Base-by-base conservation (phyloP, 805 yeast genomes). In the Saturnispora diversa region DNA sequence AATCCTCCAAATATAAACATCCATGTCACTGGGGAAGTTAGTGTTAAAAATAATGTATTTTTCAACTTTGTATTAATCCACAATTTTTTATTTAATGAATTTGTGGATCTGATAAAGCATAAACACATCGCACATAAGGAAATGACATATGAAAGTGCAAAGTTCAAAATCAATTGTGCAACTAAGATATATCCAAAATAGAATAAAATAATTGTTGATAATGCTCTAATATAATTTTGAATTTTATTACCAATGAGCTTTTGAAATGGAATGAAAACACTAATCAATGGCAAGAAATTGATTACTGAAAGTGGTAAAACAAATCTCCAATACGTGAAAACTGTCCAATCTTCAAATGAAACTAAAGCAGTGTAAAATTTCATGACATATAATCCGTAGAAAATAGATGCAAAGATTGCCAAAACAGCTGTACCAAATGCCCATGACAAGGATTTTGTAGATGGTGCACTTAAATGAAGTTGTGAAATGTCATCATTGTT, bases 61-160 rank as follows among this genome's bases (percentile, higher is more conserved):
- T 37, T 50, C 15, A 53, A 27, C 22, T 29, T 35, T 13, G 16
- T 13, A 21, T 29, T 35, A 9, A 40, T 2, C 26, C 33, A 28
- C 10, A 26, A 7, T 28, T 13, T 12, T 5, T 27, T 22, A 3
- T 8, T 5, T 10, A 12, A 27, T 7, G 31, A 24, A 2, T 52
- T 36, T 50, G 58, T 56, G 6, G 61, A 72, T 34, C 66, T 66
- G 4, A 84, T 63, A 49, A 80, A 74, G 0, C 84, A 78, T 56
- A 90, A 63, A 8, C 97, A 95, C n/a, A 77, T 63, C 2, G 84
- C 75, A n/a, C 75, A 55, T 1, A 85, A 39, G 0, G 95, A 90
- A 43, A 88, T 65, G 5, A 69, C 53, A 37, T 84, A 69, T 0
- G 96, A 84, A 45, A 92, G 67, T 1, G 97, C 70, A 56, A 88